A percentile compares a stretch with the other conserved stretches of the same genome.
Conservation (phyloP, 306 rosid species). For the Comarum palustre region DNA sequence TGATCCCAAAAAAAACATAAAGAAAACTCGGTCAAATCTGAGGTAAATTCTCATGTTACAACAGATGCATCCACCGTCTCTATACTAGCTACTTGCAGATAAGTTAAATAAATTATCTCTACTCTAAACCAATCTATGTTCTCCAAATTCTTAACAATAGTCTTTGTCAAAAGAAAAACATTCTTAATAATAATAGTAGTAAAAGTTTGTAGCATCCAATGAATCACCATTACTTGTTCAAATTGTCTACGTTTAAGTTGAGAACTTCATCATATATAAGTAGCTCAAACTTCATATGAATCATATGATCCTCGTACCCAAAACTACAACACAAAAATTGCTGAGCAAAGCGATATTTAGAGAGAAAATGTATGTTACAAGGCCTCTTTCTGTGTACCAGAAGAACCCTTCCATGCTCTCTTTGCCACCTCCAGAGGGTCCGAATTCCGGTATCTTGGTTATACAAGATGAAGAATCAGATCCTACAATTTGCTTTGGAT, state of each 20-base stretch:
- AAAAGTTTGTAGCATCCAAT: background rate
- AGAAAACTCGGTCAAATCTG: background rate
- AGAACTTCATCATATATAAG: too few relatives aligned
- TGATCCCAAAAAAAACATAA: background rate
- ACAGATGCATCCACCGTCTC: too few relatives aligned
- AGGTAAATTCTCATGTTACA: too few relatives aligned
- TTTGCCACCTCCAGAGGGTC: conserved; percentile 47
- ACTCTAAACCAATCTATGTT: background rate
- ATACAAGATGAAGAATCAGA: conserved; percentile 48
- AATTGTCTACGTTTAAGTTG: too few relatives aligned
- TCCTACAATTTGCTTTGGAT: conserved; percentile 37
- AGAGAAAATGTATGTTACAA: conserved; percentile 53
- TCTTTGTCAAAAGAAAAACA: too few relatives aligned
- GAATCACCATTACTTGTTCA: too few relatives aligned
- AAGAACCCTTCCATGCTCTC: conserved; percentile 32
- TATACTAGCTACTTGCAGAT: background rate
- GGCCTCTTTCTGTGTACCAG: conserved; percentile 48
- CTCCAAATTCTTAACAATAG: background rate
- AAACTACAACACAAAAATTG: background rate
- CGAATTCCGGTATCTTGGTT: conserved; percentile 54
- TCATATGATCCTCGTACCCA: background rate
- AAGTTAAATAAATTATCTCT: background rate
- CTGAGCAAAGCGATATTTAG: background rate
- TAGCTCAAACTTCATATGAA: background rate
- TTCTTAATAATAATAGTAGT: background rate